A percentile compares a stretch with the other conserved stretches of the same genome.
phyloP scores from a whole-genome alignment of 176 grass and related monocot species.

The Canna indica region DNA sequence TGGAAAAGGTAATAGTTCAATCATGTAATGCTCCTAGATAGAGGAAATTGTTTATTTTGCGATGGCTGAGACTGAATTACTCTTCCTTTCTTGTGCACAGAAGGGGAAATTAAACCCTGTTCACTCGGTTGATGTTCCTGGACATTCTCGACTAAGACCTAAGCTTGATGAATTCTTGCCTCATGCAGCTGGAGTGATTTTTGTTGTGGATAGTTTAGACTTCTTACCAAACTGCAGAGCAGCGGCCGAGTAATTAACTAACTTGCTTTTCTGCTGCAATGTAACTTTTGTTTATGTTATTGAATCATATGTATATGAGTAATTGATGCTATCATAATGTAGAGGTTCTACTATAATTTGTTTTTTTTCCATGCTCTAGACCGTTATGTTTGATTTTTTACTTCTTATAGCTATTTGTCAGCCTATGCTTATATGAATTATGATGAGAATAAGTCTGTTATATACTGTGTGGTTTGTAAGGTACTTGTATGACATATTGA shows the following conservation, averaged over 20 bases:
- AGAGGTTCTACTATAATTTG: not conserved
- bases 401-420: not conserved
- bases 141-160: slow-evolving; percentile 81
- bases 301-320: not conserved
- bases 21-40: not conserved
- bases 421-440: not conserved
- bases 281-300: not conserved
- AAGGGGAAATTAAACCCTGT: slow-evolving; percentile 70
- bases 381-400: not conserved
- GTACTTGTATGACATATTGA: slow-evolving; percentile 93
- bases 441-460: not conserved
- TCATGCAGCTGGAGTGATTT: slow-evolving; percentile 65
- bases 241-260: slow-evolving; percentile 78
- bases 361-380: not conserved
- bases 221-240: slow-evolving; percentile 77
- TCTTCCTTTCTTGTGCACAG: slow-evolving; percentile 25
- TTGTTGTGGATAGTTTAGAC: slow-evolving; percentile 76
- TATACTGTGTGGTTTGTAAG: slow-evolving; percentile 24
- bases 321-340: not conserved
- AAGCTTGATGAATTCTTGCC: slow-evolving; percentile 84
- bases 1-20: slow-evolving; percentile 46
- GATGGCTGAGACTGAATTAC: not conserved
- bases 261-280: slow-evolving; percentile 6
- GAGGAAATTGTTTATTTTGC: not conserved
- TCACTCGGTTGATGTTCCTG: slow-evolving; percentile 88